Percentiles rank a stretch among this genome's conserved stretches.
phyloP scores from a whole-genome alignment of 768 basidiomycete genomes.

The Lactarius indigo region DNA sequence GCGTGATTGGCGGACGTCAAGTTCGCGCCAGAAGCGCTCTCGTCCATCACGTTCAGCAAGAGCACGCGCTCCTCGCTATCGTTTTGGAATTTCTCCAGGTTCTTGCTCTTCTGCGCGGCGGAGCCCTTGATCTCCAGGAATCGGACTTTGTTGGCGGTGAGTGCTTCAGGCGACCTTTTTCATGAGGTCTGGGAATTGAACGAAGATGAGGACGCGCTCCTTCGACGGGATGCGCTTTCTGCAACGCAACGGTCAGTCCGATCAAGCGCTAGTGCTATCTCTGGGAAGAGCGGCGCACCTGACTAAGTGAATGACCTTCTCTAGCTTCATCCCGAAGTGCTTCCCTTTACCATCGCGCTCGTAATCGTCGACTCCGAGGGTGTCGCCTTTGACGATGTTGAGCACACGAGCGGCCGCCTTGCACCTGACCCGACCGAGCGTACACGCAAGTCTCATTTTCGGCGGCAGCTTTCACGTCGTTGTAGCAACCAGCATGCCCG shows the following conservation, averaged over 20 bases:
- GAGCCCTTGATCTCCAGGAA: conserved; percentile 82
- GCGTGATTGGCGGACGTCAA: conserved; percentile 92
- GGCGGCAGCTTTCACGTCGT: conserved; percentile 70
- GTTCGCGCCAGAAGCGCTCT: conserved; percentile 92
- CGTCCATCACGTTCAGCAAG: conserved; percentile 89
- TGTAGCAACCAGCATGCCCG: conserved; percentile 80
- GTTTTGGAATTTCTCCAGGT: conserved; percentile 83
- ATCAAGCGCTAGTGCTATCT: background rate
- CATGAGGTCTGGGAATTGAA: conserved; percentile 94
- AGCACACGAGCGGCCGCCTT: conserved; percentile 75
- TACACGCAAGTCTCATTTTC: conserved; percentile 81
- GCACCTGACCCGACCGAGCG: conserved; percentile 62
- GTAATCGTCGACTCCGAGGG: conserved; percentile 75
- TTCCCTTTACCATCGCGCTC: conserved; percentile 67
- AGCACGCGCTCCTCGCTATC: conserved; percentile 74
- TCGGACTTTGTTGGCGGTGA: conserved; percentile 64
- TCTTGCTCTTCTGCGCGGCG: conserved; percentile 73
- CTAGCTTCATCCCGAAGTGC: conserved; percentile 81
- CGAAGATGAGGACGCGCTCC: conserved; percentile 87
- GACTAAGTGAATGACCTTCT: conserved; percentile 71
- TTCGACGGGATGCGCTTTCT: conserved; percentile 67
- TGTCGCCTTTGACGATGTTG: conserved; percentile 78
- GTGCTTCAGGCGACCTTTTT: conserved; percentile 84
- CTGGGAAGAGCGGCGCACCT: conserved; percentile 45
- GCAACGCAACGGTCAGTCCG: conserved; percentile 3